Base-by-base conservation (phyloP, 257 asterid genomes). In the Paulownia fortunei region DNA sequence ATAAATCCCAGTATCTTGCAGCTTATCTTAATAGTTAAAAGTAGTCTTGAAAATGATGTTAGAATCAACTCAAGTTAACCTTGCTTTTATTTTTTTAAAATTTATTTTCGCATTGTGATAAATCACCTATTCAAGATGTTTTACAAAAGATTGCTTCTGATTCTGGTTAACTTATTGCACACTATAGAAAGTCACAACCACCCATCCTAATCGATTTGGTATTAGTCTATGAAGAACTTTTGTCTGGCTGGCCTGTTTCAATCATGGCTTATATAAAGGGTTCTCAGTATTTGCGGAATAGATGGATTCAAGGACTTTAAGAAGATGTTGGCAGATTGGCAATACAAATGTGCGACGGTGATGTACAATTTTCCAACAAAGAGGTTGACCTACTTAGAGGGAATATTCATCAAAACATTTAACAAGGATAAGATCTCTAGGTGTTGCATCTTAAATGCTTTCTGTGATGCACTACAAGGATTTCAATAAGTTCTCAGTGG, bases 1-100 rank as follows among this genome's bases (percentile, higher is more conserved):
- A 84, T 79, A 71, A 82, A 80, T 80, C 77, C 86, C 66, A 74
- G 79, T 61, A 69, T 74, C 64, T 56, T 78, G 82, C 81, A 71
- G 84, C 86, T 76, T 72, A 79, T 81, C 78, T 56, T 51, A 79
- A 79, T 69, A 32, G 61, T 71, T 41, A 19, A 73, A 80, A 80
- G 79, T 12, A 52, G 21, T 13, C 41, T 67, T 72, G 84, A 81
- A 76, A 70, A 47, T 78, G 82, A 81, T 76, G 82, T 76, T 42
- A 73, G 86, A 79, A 81, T 79, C 77, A 55, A 75, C 74, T 71
- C 73, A 65, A 79, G 63, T 74, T 72, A 82, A 73, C 27, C 42
- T 16, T 36, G 27, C 56, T 74, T 47, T 52, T 15, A 58, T 51
- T 46, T 51, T 13, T 52, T 80, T 19, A n/a, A n/a, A n/a, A n/a